Evolutionary conservation across 495 filamentous ascomycete species (phyloP), one percentile per base, ranked within the genome.

Genomic region (Penicillium maclennaniae): DNA sequence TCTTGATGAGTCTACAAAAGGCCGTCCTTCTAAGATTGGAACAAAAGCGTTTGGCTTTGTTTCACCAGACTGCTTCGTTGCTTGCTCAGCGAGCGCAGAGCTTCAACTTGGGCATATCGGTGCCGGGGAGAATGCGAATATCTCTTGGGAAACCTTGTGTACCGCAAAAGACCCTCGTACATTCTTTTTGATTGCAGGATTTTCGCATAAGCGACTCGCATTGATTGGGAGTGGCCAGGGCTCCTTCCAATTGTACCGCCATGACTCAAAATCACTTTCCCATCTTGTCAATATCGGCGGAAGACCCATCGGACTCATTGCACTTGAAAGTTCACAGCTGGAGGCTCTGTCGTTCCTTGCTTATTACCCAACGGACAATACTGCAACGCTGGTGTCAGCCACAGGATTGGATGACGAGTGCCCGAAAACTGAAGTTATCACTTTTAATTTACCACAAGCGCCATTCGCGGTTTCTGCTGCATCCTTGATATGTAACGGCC

Each of bases 41-140:
- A 80, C 86, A 51, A 86, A 82, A 55, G 67, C 77, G 28, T 92
- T 89, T 58, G 75, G 73, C 9, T 91, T 91, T 54, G 61, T 91
- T 20, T 78, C 78, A 3, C 63, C 78, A 1, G 68, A 77, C 39
- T 68, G 67, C 15, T 63, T 93, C 17, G 63, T 92, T 43, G 75
- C 73, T 3, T 83, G 79, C 4, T 84, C 85, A 2, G 75, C 71
- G 12, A 74, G 69, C n/a, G 87, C 86, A 3, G 72, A 78, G 21
- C 53, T 92, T 3, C 74, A 87, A 25, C 61, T 84, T 10, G 85
- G 72, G 8, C 53, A 51, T 48, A 25, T 71, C 28, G 59, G 44
- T 21, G 49, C 54, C 6, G 55, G 43, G 16, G 48, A 34, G 9
- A 50, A 59, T 17, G 57, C 48, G 3, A 28, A 49, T 7, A 56